These are phyloP conservation scores for Westerdykella sp. DNA, from an alignment of 2,329 filamentous ascomycete species.

Conservation along the genomic window DNA sequence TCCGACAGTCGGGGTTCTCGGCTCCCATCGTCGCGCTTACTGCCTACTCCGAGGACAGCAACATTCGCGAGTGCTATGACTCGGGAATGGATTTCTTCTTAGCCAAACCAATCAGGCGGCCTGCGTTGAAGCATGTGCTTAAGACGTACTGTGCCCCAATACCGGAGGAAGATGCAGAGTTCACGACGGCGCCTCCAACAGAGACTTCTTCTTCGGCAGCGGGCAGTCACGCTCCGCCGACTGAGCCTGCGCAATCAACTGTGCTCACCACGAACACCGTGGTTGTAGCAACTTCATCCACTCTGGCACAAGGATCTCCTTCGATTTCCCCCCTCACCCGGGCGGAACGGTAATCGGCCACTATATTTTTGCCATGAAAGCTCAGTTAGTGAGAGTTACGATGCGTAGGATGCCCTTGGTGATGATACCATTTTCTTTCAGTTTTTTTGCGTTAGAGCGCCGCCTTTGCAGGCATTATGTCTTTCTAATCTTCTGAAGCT, in stretches of 20 bases:
- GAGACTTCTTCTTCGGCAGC: conserved; percentile 1
- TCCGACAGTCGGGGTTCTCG: conserved; percentile 78
- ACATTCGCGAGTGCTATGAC: conserved; percentile 54
- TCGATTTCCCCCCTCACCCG: neutral
- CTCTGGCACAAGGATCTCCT: neutral
- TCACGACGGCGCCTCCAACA: conserved; percentile 11
- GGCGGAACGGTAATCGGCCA: neutral
- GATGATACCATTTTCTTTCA: no score
- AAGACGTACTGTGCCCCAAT: conserved; percentile 77
- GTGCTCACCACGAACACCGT: neutral
- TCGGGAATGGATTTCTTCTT: conserved; percentile 92
- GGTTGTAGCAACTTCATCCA: neutral
- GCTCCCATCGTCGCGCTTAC: conserved; percentile 87
- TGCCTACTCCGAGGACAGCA: conserved; percentile 72
- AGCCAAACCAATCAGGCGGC: conserved; percentile 67
- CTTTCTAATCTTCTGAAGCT: no score
- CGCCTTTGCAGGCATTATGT: no score
- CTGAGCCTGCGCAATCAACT: no score
- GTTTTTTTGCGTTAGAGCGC: no score
- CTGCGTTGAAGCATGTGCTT: conserved; percentile 77
- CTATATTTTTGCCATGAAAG: neutral
- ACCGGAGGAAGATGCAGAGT: conserved; percentile 54
- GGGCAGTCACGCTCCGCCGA: neutral
- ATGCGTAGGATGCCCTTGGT: no score
- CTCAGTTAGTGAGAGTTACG: no score